phyloP scores from a whole-genome alignment of 352 stramenopile species.

The Paralagenidium karlingii region DNA sequence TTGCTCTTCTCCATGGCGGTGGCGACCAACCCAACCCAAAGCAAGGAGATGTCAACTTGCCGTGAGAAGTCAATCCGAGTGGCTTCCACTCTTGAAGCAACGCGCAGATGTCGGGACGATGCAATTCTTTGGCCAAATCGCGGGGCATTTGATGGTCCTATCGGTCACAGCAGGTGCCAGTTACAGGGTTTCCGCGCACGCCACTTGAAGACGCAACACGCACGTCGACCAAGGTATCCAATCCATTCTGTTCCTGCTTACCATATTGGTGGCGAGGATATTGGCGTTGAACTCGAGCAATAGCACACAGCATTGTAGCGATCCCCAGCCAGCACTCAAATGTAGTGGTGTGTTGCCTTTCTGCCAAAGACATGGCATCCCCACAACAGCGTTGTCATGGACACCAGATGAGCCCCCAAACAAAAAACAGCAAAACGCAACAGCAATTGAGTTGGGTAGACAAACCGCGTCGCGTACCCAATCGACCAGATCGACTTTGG shows the following conservation, averaged over 20 bases:
- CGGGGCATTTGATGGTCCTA: constrained; percentile 29
- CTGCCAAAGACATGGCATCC: constrained; percentile 8
- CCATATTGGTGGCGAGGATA: constrained; percentile 13
- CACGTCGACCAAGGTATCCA: too few species aligned
- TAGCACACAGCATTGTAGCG: constrained; percentile 32
- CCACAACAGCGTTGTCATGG: background rate
- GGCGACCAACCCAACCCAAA: background rate
- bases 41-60: too few species aligned
- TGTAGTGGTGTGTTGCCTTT: constrained; percentile 55
- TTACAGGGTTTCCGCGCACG: too few species aligned
- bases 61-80: constrained; percentile 18
- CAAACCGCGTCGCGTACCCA: constrained; percentile 17
- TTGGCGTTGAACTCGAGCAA: constrained; percentile 35
- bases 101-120: constrained; percentile 16
- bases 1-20: background rate
- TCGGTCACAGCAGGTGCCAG: too few species aligned
- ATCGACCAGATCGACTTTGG: constrained; percentile 28
- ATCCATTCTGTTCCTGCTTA: too few species aligned
- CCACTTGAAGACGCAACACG: too few species aligned
- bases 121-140: constrained; percentile 20
- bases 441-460: background rate
- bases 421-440: too few species aligned
- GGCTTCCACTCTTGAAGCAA: constrained; percentile 43
- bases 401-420: background rate
- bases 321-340: constrained; percentile 52